Conservation (phyloP, 1,139 yeast genomes). For the Hansenula anomala region DNA sequence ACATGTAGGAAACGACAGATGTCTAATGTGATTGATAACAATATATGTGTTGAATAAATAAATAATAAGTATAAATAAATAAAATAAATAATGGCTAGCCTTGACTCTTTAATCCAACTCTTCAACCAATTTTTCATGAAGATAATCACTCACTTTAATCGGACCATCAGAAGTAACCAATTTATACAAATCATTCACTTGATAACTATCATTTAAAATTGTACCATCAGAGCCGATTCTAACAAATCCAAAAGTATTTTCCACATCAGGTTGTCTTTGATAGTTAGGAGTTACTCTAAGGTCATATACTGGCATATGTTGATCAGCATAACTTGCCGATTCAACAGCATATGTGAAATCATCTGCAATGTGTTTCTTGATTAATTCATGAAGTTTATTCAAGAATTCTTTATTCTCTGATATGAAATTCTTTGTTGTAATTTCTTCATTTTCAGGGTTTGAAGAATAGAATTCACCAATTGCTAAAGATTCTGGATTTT, state of each 20-base stretch:
- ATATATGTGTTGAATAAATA: constrained; percentile 4
- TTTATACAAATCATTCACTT: constrained; percentile 57
- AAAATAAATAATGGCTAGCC: neutral
- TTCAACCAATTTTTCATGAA: constrained; percentile 39
- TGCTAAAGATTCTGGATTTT: constrained; percentile 28
- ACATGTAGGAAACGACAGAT: no score
- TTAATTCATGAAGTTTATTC: constrained; percentile 25
- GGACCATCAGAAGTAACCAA: constrained; percentile 54
- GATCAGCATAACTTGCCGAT: constrained; percentile 51
- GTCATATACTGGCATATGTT: constrained; percentile 71
- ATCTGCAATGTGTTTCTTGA: constrained; percentile 29
- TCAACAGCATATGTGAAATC: constrained; percentile 60
- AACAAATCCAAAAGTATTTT: constrained; percentile 69
- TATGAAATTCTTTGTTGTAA: constrained; percentile 19
- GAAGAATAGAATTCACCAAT: constrained; percentile 21
- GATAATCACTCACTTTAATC: constrained; percentile 49
- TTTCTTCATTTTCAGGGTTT: neutral
- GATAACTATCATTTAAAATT: constrained; percentile 52
- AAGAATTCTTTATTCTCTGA: constrained; percentile 23
- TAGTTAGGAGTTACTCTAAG: constrained; percentile 61
- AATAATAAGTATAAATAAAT: constrained; percentile 2
- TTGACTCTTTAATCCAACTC: constrained; percentile 1
- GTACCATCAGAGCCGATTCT: constrained; percentile 51
- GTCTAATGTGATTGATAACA: no score
- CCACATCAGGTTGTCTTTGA: constrained; percentile 69